phyloP scores from a whole-genome alignment of 108 stramenopile species.

The Cyclotella sp. region DNA sequence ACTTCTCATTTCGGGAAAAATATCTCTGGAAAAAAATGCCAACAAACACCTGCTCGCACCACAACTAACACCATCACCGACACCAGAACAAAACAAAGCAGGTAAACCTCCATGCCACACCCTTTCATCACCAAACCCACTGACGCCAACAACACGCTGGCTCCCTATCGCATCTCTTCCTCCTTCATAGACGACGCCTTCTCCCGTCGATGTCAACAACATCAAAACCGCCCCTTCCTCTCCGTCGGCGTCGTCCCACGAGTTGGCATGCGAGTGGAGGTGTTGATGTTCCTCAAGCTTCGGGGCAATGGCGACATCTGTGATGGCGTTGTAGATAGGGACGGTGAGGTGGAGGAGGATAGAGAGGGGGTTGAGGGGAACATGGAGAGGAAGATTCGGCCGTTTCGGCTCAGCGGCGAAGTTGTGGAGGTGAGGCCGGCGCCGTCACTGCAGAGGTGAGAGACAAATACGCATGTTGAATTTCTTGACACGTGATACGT shows the following conservation, averaged over 20 bases:
- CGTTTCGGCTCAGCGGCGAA: slow-evolving; percentile 37
- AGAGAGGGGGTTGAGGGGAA: neutral
- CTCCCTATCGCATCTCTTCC: slow-evolving; percentile 1
- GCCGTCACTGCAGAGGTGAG: slow-evolving; percentile 15
- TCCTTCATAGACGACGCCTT: slow-evolving; percentile 31
- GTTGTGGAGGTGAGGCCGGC: slow-evolving; percentile 21
- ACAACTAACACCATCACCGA: too few species aligned
- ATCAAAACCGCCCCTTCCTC: slow-evolving; percentile 37
- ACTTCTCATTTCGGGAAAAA: too few species aligned
- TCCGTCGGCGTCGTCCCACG: slow-evolving; percentile 3
- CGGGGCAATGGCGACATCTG: neutral
- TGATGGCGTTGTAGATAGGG: neutral
- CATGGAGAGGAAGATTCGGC: neutral
- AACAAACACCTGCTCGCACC: too few species aligned
- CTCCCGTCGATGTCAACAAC: slow-evolving; percentile 17
- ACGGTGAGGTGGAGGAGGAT: slow-evolving; percentile 2
- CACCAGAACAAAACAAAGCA: too few species aligned
- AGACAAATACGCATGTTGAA: neutral
- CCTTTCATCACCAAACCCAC: too few species aligned
- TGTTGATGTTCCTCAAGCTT: slow-evolving; percentile 18
- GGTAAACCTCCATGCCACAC: too few species aligned
- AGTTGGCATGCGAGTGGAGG: slow-evolving; percentile 25
- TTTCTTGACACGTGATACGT: too few species aligned
- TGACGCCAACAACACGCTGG: too few species aligned
- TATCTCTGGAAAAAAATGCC: too few species aligned